Evolutionary conservation across 2,329 filamentous ascomycete species (phyloP).

Genomic region (Xylaria sp.): DNA sequence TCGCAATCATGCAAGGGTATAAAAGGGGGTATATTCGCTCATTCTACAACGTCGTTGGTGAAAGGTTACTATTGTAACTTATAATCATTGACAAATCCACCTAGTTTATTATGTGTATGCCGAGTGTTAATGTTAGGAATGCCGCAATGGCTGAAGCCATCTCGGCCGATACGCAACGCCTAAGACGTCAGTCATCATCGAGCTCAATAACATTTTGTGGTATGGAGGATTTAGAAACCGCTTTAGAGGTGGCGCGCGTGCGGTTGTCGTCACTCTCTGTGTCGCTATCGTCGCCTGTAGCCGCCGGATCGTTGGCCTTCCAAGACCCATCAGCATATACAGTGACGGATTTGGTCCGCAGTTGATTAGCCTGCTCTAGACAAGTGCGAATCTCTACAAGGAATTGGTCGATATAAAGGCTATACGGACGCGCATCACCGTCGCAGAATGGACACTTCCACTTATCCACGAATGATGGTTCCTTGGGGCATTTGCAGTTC

Average conservation of each 20-base stretch:
- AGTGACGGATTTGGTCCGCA: conserved; percentile 69
- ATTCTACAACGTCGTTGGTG: background rate
- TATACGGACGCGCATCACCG: conserved; percentile 78
- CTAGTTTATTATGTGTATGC: background rate
- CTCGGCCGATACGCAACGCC: background rate
- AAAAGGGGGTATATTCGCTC: conserved; percentile 9
- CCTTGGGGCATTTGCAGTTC: conserved; percentile 55
- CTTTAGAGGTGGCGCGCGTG: conserved; percentile 28
- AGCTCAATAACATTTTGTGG: conserved; percentile 41
- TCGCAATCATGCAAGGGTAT: conserved; percentile 21
- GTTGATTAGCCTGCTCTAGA: conserved; percentile 61
- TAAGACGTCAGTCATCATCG: conserved; percentile 34
- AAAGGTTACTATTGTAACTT: background rate
- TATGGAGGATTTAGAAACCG: conserved; percentile 32
- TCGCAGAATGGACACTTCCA: conserved; percentile 91
- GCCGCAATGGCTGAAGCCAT: background rate
- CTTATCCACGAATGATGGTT: conserved; percentile 71
- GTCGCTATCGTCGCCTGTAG: conserved; percentile 50
- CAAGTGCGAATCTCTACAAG: conserved; percentile 69
- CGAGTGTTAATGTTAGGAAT: background rate
- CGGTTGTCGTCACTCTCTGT: conserved; percentile 48
- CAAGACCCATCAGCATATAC: conserved; percentile 74
- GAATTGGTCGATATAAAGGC: conserved; percentile 79
- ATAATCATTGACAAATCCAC: background rate
- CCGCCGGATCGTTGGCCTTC: conserved; percentile 59